Evolutionary conservation across 2,329 filamentous ascomycete species (phyloP).

Genomic region (Microcera coccophila): DNA sequence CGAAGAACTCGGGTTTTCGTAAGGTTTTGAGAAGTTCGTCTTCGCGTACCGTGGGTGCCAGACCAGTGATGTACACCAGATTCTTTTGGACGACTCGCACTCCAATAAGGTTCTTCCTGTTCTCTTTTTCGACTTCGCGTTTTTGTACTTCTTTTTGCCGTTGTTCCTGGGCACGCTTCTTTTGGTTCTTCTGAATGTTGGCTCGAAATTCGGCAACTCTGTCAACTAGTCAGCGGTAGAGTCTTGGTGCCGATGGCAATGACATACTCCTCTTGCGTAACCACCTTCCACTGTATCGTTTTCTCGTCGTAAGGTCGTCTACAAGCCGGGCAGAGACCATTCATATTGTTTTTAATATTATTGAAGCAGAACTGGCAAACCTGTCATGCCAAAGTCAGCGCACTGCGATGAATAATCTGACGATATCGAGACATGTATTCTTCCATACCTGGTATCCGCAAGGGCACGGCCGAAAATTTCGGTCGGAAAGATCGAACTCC

Average conservation of each 20-base stretch:
- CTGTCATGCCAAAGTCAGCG: constrained; percentile 44
- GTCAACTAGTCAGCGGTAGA: constrained; percentile 6
- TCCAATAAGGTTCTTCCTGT: constrained; percentile 91
- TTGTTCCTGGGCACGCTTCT: constrained; percentile 77
- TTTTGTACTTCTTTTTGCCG: constrained; percentile 95
- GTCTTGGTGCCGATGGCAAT: neutral
- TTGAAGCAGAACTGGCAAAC: constrained; percentile 99
- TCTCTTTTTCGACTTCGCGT: constrained; percentile 91
- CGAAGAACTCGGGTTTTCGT: constrained; percentile 89
- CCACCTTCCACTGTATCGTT: constrained; percentile 94
- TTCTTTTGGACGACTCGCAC: constrained; percentile 98
- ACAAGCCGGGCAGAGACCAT: constrained; percentile 95
- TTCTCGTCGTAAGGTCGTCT: constrained; percentile 93
- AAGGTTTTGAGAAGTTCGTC: constrained; percentile 88
- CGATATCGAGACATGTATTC: neutral
- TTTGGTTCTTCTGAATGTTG: constrained; percentile 84
- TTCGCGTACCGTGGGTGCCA: constrained; percentile 87
- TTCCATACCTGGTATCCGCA: constrained; percentile 90
- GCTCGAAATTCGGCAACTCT: constrained; percentile 72
- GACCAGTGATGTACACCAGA: constrained; percentile 92
- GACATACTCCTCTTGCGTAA: constrained; percentile 88
- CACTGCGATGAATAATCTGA: constrained; percentile 16
- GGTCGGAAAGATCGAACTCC: constrained; percentile 96
- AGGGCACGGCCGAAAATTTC: constrained; percentile 93
- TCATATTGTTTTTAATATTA: constrained; percentile 98